A percentile compares a stretch with the other conserved stretches of the same genome.
Conservation (phyloP, 2,329 filamentous ascomycete species). For the Xylariales sp. region DNA sequence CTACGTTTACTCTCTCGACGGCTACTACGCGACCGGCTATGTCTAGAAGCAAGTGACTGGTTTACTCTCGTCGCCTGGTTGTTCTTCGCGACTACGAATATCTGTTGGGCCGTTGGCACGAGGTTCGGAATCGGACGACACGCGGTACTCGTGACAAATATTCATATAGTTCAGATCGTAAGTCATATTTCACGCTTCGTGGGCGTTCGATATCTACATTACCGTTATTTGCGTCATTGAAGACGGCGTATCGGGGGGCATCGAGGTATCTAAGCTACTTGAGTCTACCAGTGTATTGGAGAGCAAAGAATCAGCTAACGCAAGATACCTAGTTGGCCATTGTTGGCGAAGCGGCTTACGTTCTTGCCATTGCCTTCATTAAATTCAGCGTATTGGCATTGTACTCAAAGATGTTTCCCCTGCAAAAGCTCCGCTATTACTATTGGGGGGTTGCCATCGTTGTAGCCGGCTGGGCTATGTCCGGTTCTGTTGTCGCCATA, state of each 20-base stretch:
- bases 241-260: not conserved
- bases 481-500: constrained; percentile 28
- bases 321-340: constrained; percentile 19
- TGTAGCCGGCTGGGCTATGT: constrained; percentile 32
- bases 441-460: constrained; percentile 25
- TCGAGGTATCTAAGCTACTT: not conserved
- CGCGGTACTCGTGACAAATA: constrained; percentile 18
- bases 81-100: constrained; percentile 11
- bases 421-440: constrained; percentile 27
- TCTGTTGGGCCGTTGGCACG: constrained; percentile 26
- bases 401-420: constrained; percentile 23
- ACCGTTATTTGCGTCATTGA: not conserved
- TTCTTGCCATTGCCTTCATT: constrained; percentile 26
- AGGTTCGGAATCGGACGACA: constrained; percentile 32
- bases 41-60: constrained; percentile 32
- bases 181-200: not conserved
- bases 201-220: no score
- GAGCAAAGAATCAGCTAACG: constrained; percentile 16
- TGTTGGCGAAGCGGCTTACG: constrained; percentile 30
- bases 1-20: constrained; percentile 29
- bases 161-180: constrained; percentile 32
- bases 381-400: constrained; percentile 32
- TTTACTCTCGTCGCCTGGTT: constrained; percentile 28
- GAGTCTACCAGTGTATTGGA: not conserved
- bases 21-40: constrained; percentile 17